phyloP scores from a whole-genome alignment of 169 alveolate genomes.

The Eimeria falciformis region DNA sequence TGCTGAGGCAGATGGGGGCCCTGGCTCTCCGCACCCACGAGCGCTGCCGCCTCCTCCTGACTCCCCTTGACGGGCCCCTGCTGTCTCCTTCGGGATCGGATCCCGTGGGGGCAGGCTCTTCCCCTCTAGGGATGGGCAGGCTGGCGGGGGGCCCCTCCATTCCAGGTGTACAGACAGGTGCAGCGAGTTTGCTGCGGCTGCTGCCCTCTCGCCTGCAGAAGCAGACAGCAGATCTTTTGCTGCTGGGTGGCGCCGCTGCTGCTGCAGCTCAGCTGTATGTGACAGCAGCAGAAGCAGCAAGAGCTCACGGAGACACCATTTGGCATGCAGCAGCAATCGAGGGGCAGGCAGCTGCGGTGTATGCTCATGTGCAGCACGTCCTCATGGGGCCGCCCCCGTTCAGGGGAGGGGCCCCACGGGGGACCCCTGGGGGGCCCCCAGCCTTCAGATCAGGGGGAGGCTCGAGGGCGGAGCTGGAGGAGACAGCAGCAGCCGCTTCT shows the following conservation, averaged over 20 bases:
- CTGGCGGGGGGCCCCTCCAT: not conserved
- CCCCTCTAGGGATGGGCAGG: not conserved
- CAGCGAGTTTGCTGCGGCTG: slow-evolving; percentile 39
- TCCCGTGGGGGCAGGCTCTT: not conserved
- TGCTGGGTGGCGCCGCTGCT: slow-evolving; percentile 68
- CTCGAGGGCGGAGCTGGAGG: slow-evolving; percentile 16
- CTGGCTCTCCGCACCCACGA: slow-evolving; percentile 50
- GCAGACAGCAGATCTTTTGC: slow-evolving; percentile 44
- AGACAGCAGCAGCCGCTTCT: not conserved
- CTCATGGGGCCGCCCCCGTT: not conserved
- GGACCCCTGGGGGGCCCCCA: not conserved
- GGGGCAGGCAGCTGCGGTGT: slow-evolving; percentile 69
- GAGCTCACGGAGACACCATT: slow-evolving; percentile 59
- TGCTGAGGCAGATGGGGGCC: slow-evolving; percentile 60
- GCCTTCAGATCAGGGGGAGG: not conserved
- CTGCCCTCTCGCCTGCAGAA: slow-evolving; percentile 66
- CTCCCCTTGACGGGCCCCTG: slow-evolving; percentile 47
- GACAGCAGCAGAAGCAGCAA: slow-evolving; percentile 59
- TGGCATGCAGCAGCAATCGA: slow-evolving; percentile 69
- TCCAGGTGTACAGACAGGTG: not conserved
- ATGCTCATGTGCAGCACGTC: slow-evolving; percentile 23
- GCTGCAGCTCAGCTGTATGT: slow-evolving; percentile 50
- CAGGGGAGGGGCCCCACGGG: not conserved
- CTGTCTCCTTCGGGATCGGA: not conserved
- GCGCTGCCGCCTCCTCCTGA: slow-evolving; percentile 43